Conservation (phyloP, 2,329 filamentous ascomycete genomes). For the Arthroderma sp. region DNA sequence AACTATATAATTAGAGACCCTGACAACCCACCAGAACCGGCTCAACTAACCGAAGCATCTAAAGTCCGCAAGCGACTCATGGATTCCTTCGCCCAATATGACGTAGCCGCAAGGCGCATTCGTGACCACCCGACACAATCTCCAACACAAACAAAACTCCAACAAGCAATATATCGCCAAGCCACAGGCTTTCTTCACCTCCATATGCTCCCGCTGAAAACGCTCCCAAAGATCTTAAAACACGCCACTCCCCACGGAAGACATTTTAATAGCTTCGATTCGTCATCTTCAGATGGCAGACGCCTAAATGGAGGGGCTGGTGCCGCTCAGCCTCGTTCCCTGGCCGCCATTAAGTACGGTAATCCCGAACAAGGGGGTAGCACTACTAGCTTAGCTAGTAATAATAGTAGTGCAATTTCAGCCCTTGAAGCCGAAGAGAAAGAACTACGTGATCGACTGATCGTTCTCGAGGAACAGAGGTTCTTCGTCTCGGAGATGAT, state of each 20-base stretch:
- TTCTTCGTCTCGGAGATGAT: constrained; percentile 86
- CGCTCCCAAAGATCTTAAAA: constrained; percentile 55
- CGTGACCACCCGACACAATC: constrained; percentile 65
- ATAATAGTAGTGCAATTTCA: constrained; percentile 47
- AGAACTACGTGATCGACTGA: constrained; percentile 62
- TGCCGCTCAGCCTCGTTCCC: constrained; percentile 28
- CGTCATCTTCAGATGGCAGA: constrained; percentile 13
- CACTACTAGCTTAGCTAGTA: constrained; percentile 41
- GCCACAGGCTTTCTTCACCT: constrained; percentile 74
- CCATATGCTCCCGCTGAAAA: constrained; percentile 80
- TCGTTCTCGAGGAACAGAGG: constrained; percentile 80
- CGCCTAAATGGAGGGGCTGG: constrained; percentile 16
- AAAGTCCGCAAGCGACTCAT: constrained; percentile 83
- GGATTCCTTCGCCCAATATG: constrained; percentile 81
- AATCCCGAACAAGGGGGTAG: constrained; percentile 39
- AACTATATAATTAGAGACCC: constrained; percentile 39
- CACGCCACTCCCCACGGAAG: constrained; percentile 46
- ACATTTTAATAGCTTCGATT: constrained; percentile 19
- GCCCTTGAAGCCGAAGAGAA: constrained; percentile 74
- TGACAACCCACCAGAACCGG: constrained; percentile 50
- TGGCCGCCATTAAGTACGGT: constrained; percentile 48
- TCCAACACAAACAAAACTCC: constrained; percentile 59
- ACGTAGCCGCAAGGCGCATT: constrained; percentile 66
- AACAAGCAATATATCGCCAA: constrained; percentile 70
- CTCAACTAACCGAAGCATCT: constrained; percentile 70